phyloP scores from a whole-genome alignment of 1,284 basidiomycete species.

The Sporisorium iseilematis-ciliati region DNA sequence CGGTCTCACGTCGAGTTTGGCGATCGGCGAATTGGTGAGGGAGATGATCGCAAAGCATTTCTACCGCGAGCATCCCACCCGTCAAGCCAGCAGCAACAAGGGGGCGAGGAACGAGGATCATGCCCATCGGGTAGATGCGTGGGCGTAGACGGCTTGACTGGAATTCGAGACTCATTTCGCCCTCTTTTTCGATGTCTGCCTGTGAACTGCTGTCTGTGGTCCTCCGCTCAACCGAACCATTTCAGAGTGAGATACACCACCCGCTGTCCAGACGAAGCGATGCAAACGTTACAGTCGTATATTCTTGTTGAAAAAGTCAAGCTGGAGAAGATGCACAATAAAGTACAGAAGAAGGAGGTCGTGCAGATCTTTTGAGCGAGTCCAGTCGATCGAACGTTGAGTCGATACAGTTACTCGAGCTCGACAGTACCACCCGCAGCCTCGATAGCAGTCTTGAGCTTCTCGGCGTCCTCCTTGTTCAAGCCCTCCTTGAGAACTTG shows the following conservation, averaged over 20 bases:
- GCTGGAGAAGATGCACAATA: no score
- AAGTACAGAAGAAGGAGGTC: no score
- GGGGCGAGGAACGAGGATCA: slow-evolving; percentile 59
- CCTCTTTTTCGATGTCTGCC: background rate
- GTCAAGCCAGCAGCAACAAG: slow-evolving; percentile 26
- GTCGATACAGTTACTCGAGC: slow-evolving; percentile 63
- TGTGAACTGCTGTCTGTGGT: background rate
- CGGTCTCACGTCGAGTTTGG: slow-evolving; percentile 73
- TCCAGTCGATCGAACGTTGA: no score
- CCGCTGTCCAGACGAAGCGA: no score
- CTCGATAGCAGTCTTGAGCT: slow-evolving; percentile 90
- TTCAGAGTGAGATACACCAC: no score
- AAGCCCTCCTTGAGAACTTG: slow-evolving; percentile 95
- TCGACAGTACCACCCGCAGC: slow-evolving; percentile 88
- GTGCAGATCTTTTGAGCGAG: no score
- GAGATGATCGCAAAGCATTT: slow-evolving; percentile 70
- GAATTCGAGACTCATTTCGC: background rate
- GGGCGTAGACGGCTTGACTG: slow-evolving; percentile 39
- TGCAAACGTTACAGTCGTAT: no score
- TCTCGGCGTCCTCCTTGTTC: slow-evolving; percentile 97
- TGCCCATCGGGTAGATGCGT: slow-evolving; percentile 51
- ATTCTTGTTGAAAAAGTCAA: no score
- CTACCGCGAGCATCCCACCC: slow-evolving; percentile 61
- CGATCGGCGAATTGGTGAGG: slow-evolving; percentile 72
- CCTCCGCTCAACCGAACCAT: no score